Evolutionary conservation across 2,329 filamentous ascomycete species (phyloP), one percentile per base, ranked within the genome.

Genomic region (Nemania diffusa): DNA sequence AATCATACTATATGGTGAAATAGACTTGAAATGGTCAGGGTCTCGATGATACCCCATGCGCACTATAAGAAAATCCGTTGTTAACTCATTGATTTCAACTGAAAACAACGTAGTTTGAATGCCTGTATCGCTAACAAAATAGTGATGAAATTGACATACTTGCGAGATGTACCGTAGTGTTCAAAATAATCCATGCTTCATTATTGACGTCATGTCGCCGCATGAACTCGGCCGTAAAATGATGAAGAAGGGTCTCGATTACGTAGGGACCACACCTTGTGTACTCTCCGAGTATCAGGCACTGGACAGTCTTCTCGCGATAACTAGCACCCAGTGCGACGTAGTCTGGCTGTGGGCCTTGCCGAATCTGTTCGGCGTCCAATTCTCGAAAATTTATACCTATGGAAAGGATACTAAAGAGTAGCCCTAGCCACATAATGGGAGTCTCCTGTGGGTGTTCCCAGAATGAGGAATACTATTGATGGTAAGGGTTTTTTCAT

Each of bases 391-490:
- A 69, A 32, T 73, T 72, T 5, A 73, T 69, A 1, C 82, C 78
- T 6, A 84, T 74, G 57, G 80, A 80, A 51, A 85, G 73, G 3
- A 85, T 84, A 5, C 77, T 78, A 71, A 82, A 85, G 0, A 85
- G 69, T 1, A 85, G 75, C 0, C 81, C 83, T 11, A 86, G 59
- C 83, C 83, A 86, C 64, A 81, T 79, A 2, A 80, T 73, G 0
- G 83, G 77, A 1, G 76, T 77, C 0, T 69, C 70, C 2, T 72
- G 63, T 3, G 81, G 81, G 11, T 80, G 69, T 7, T 75, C 64
- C 83, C 83, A 85, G 62, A 84, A 85, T 0, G 71, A 72, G 3
- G 81, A 76, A 61, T 85, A 85, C 79, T 83, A 22, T 3, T 15
- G 32, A 34, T 24, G 1, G 58, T 71, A 15, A 70, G 69, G 48